Evolutionary conservation across 371 early-diverging fungal species (phyloP).

Genomic region (Rhizomucor miehei): DNA sequence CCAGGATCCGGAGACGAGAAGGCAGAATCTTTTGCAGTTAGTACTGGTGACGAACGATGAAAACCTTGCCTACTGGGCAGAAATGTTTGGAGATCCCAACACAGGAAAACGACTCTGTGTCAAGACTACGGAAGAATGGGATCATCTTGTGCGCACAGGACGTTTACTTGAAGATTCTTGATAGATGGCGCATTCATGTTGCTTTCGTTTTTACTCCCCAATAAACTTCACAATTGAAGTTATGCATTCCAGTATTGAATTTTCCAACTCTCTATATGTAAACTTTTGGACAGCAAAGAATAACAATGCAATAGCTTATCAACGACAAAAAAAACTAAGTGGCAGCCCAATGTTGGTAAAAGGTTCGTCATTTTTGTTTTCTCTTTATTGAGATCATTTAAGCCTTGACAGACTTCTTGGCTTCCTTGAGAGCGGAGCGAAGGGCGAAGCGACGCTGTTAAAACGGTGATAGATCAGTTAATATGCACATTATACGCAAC

Average conservation of each 20-base stretch:
- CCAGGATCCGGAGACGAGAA: constrained; percentile 2
- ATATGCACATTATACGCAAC: too few relatives aligned
- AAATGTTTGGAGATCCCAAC: constrained; percentile 39
- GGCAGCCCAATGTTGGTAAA: too few relatives aligned
- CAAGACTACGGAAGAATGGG: constrained; percentile 46
- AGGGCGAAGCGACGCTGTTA: constrained; percentile 44
- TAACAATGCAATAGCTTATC: too few relatives aligned
- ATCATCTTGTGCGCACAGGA: constrained; percentile 28
- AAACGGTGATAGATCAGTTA: too few relatives aligned
- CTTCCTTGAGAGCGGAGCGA: constrained; percentile 34
- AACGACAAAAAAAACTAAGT: too few relatives aligned
- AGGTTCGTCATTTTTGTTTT: too few relatives aligned
- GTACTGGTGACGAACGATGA: constrained; percentile 49
- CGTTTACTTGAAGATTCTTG: not conserved
- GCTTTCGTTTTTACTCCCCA: too few relatives aligned
- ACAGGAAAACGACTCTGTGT: constrained; percentile 32
- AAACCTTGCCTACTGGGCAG: constrained; percentile 47
- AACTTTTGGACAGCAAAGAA: too few relatives aligned
- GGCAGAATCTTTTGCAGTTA: constrained; percentile 12
- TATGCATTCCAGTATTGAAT: too few relatives aligned
- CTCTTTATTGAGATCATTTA: constrained; percentile 6
- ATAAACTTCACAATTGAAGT: too few relatives aligned
- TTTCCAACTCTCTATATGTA: too few relatives aligned
- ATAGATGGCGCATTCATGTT: constrained; percentile 11
- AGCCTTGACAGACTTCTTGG: constrained; percentile 39